Evolutionary conservation across 2,329 filamentous ascomycete species (phyloP), one percentile per base, ranked within the genome.

Genomic region (Nannizzia gypsea): DNA sequence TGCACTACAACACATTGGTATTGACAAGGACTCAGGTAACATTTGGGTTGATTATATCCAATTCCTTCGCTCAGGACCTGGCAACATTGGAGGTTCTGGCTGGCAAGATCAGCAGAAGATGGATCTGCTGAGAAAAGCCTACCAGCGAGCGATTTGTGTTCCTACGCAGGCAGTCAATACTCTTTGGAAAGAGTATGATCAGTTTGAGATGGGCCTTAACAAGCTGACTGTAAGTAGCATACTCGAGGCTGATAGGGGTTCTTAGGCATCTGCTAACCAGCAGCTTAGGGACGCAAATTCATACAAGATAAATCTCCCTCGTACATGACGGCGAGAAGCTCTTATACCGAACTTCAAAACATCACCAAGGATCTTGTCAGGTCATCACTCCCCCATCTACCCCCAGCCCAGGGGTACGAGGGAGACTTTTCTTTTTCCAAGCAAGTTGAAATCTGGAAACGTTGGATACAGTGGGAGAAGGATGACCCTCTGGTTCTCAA

Each of bases 51-150:
- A 99, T 65, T 97, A 97, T 68, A 86, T 99, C 63, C 85, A 93
- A 65, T 96, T 99, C 70, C 83, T 97, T 72, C 91, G 90, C 70
- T 88, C 84, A 42, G 89, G 88, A 0, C 93, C 93, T 0, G 93
- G 93, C 4, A 84, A 84, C 61, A 83, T 93, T 61, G 92, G 91
- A 26, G 93, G 92, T 48, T 86, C 81, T 61, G 86, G 83, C 61
- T 99, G 93, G 95, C 91, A 97, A 73, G 93, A 97, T 70, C 88
- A 92, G 74, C 93, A 97, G 71, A 99, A 99, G 79, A 95, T 96
- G 87, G 93, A 99, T 67, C 80, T 88, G 66, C 76, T 99, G 57
- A 86, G 93, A 62, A 95, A 95, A 71, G 88, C 89, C 0, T 99
- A 96, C 71, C 91, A 96, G 68, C 87, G 87, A 58, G 92, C 92